Base-by-base conservation (phyloP, 2,329 filamentous ascomycete species). In the Periconia sp. region DNA sequence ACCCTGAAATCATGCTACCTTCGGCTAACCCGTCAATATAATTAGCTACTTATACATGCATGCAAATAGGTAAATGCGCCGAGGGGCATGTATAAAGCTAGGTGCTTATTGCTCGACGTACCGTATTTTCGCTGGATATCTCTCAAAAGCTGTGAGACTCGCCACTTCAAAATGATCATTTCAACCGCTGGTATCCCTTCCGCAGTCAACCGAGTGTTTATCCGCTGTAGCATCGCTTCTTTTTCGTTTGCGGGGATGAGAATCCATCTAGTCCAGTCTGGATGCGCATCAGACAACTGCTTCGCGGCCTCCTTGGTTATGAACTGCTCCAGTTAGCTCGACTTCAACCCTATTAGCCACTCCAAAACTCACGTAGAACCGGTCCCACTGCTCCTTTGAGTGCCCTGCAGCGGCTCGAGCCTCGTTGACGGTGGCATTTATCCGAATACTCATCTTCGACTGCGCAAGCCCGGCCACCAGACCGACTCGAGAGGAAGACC, bases 121-220 rank as follows among this genome's bases (percentile, higher is more conserved):
- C 65, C 56, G 50, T 66, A 69, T 49, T 66, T 69, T 36, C 65
- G 57, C 41, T 67, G 62, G 16, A 68, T 67, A 42, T 69, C 65
- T 40, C 65, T 52, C 30, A 69, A 46, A 19, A 69, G 56, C 38
- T 69, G 65, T 42, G 65, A 65, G 36, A 67, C 62, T 26, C 65
- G 54, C 65, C 65, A 69, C 50, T 69, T 69, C 50, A 68, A 46
- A 39, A 69, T 67, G 12, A 65, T 66, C 65, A 69, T 69, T 36
- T 67, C 63, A 11, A 69, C 65, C 9, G 61, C 50, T 25, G 63
- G 65, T 45, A 68, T 68, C 41, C 63, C 65, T 51, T 69, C 65
- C 23, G 63, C 61, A 34, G 55, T 53, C 29, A 69, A 48, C 21
- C 65, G 63, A 37, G 45, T 48, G 44, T 69, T 69, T 51, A 69